Percentiles rank a stretch among this genome's conserved stretches.
phyloP scores from a whole-genome alignment of 2,329 filamentous ascomycete genomes.

The Fusarium miscanthi region DNA sequence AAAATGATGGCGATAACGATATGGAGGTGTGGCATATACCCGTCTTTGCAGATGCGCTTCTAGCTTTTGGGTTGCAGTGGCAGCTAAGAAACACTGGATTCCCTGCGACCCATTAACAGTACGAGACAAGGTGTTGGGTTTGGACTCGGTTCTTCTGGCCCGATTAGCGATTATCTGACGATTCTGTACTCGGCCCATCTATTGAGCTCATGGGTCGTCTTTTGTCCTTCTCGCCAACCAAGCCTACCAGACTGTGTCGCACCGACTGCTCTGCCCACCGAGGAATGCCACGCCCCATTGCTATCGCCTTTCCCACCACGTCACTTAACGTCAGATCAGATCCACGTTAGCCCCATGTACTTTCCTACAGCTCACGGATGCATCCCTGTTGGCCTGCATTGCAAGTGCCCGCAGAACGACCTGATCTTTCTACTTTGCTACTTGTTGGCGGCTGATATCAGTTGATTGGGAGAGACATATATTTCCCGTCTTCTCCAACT shows the following conservation, averaged over 20 bases:
- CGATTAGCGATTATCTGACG: slow-evolving; percentile 40
- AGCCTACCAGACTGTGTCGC: slow-evolving; percentile 30
- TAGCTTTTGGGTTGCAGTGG: slow-evolving; percentile 10
- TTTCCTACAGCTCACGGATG: slow-evolving; percentile 24
- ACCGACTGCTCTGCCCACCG: slow-evolving; percentile 41
- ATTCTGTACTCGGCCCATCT: slow-evolving; percentile 37
- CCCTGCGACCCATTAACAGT: slow-evolving; percentile 6
- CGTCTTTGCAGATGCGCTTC: slow-evolving; percentile 26
- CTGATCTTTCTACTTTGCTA: slow-evolving; percentile 24
- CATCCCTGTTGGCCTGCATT: slow-evolving; percentile 40
- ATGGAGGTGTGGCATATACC: slow-evolving; percentile 30
- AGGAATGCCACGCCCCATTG: slow-evolving; percentile 42
- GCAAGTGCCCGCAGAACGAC: slow-evolving; percentile 39
- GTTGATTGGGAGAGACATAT: slow-evolving; percentile 36
- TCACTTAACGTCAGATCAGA: slow-evolving; percentile 46
- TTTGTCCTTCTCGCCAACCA: slow-evolving; percentile 25
- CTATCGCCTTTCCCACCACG: slow-evolving; percentile 43
- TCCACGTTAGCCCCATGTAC: slow-evolving; percentile 41
- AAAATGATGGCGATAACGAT: slow-evolving; percentile 18
- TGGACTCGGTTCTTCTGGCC: slow-evolving; percentile 31
- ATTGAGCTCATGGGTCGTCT: slow-evolving; percentile 32
- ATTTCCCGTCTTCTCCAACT: slow-evolving; percentile 29
- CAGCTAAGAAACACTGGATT: slow-evolving; percentile 3
- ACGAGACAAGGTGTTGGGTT: slow-evolving; percentile 1
- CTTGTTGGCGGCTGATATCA: slow-evolving; percentile 16